Evolutionary conservation across 2,329 filamentous ascomycete species (phyloP).

Genomic region (Macrophomina tecta): DNA sequence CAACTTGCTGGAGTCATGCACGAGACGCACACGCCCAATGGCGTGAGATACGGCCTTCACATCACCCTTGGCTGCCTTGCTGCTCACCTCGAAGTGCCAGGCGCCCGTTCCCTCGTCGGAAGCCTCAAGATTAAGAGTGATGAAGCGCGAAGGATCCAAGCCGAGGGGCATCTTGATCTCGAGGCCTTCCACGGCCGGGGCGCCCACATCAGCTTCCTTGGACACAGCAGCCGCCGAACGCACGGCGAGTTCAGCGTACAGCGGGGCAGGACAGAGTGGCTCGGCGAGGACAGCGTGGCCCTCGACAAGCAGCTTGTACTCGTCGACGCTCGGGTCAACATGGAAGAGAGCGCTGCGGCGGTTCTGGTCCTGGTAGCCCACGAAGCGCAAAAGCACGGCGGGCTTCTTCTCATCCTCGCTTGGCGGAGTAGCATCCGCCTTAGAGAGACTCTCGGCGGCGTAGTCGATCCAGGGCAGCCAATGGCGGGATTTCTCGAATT

Average conservation of each 20-base stretch:
- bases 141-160: neutral
- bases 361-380: neutral
- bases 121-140: neutral
- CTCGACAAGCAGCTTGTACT: conserved; percentile 29
- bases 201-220: neutral
- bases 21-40: neutral
- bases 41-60: neutral
- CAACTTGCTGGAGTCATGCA: neutral
- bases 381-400: neutral
- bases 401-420: neutral
- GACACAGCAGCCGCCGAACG: neutral
- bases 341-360: conserved; percentile 6
- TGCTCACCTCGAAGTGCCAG: neutral
- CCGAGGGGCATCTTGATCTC: neutral
- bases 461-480: conserved; percentile 12
- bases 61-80: neutral
- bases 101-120: neutral
- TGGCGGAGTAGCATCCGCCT: neutral
- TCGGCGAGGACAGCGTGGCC: conserved; percentile 33
- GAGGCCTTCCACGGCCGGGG: neutral
- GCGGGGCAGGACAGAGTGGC: conserved; percentile 33
- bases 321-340: conserved; percentile 27
- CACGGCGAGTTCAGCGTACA: conserved; percentile 30
- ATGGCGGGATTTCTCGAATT: conserved; percentile 28
- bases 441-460: neutral